phyloP scores from a whole-genome alignment of 179 eudicot genomes.

The Beta macrorhiza region DNA sequence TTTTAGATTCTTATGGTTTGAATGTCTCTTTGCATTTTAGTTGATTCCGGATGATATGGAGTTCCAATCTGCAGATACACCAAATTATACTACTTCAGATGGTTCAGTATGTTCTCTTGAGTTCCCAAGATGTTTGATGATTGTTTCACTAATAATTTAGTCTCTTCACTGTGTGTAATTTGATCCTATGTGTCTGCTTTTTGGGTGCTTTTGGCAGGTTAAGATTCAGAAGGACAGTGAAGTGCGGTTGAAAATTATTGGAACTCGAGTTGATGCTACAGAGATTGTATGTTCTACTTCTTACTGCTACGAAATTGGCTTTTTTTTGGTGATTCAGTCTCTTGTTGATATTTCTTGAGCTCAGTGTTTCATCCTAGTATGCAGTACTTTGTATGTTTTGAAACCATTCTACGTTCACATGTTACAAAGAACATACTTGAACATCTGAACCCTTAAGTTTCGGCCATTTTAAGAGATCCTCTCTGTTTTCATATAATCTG shows the following conservation, averaged over 20 bases:
- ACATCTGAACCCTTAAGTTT: not conserved
- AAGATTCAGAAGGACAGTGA: slow-evolving; percentile 95
- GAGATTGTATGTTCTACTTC: slow-evolving; percentile 64
- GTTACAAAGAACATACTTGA: not conserved
- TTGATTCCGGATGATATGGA: slow-evolving; percentile 99
- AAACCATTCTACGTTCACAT: not conserved
- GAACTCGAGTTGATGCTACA: slow-evolving; percentile 97
- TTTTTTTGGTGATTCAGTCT: not conserved
- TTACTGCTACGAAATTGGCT: not conserved
- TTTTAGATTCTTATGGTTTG: not conserved
- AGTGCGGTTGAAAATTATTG: slow-evolving; percentile 89
- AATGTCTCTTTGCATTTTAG: slow-evolving; percentile 29
- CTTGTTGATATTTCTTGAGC: slow-evolving; percentile 6
- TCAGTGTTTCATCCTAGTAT: not conserved
- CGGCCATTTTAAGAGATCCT: not conserved
- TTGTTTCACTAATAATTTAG: not conserved
- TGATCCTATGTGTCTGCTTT: not conserved
- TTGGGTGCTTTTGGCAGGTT: slow-evolving; percentile 43
- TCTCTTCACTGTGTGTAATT: not conserved
- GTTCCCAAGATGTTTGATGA: slow-evolving; percentile 2
- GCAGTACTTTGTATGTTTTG: not conserved
- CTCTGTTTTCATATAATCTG: not conserved
- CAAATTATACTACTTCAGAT: slow-evolving; percentile 88
- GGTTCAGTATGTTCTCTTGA: slow-evolving; percentile 65
- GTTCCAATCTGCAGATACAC: slow-evolving; percentile 88